These are phyloP conservation scores for Bryoerythrophyllum caledonicum DNA, from an alignment of 225 moss, liverwort and hornwort species.

Conservation along the genomic window DNA sequence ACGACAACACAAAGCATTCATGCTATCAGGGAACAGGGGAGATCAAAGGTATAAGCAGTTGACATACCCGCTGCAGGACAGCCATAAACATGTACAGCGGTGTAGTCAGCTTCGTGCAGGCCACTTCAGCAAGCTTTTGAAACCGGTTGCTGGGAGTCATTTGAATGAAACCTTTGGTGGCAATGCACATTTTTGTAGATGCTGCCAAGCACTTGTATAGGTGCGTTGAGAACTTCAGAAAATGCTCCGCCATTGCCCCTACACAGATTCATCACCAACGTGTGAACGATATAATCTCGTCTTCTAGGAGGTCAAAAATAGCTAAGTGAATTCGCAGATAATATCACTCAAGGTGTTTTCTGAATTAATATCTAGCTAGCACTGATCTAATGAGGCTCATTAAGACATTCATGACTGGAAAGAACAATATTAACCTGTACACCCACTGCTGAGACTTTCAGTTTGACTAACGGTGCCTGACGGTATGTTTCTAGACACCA, in stretches of 20 bases:
- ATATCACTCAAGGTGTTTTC: slow-evolving; percentile 1
- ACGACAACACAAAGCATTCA: neutral
- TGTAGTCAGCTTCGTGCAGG: slow-evolving; percentile 77
- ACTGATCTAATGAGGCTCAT: slow-evolving; percentile 9
- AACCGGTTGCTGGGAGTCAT: slow-evolving; percentile 59
- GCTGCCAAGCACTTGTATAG: slow-evolving; percentile 79
- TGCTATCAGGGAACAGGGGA: slow-evolving; percentile 1
- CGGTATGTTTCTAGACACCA: neutral
- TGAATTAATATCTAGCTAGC: slow-evolving; percentile 8
- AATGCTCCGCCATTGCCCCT: slow-evolving; percentile 70
- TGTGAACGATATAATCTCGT: neutral
- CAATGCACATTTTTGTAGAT: slow-evolving; percentile 82
- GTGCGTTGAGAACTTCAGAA: slow-evolving; percentile 71
- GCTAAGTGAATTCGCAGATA: neutral
- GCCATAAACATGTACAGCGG: slow-evolving; percentile 85
- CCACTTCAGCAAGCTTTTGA: slow-evolving; percentile 80
- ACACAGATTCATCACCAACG: slow-evolving; percentile 23
- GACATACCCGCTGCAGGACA: slow-evolving; percentile 65
- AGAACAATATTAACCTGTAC: slow-evolving; percentile 8
- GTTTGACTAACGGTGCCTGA: neutral
- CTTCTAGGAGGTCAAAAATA: slow-evolving; percentile 14
- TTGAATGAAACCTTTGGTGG: slow-evolving; percentile 77
- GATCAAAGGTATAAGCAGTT: neutral
- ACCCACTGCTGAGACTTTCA: slow-evolving; percentile 7
- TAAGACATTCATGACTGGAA: slow-evolving; percentile 6